phyloP scores from a whole-genome alignment of 306 rosid species.

The Argentina anserina region DNA sequence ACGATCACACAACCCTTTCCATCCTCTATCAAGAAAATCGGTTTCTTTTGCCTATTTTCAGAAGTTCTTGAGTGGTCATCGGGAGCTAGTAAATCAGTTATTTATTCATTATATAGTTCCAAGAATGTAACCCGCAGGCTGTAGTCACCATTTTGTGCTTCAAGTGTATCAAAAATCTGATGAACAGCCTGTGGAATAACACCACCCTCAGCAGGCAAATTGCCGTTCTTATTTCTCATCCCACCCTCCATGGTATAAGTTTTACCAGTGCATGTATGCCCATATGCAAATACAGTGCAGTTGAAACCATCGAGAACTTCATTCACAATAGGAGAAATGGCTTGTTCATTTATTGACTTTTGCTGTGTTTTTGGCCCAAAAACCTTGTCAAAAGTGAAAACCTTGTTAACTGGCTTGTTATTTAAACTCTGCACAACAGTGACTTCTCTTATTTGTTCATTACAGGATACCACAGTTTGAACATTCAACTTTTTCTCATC shows the following conservation, averaged over 20 bases:
- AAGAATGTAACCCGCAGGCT: constrained; percentile 86
- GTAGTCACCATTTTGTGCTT: constrained; percentile 81
- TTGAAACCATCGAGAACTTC: constrained; percentile 97
- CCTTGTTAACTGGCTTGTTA: constrained; percentile 77
- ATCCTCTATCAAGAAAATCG: constrained; percentile 81
- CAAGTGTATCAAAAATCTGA: constrained; percentile 85
- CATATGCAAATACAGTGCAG: constrained; percentile 95
- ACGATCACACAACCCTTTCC: constrained; percentile 87
- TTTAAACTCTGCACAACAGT: constrained; percentile 72
- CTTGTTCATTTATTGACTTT: constrained; percentile 88
- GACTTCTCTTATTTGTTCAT: constrained; percentile 82
- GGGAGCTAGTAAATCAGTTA: constrained; percentile 71
- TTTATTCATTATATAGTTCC: constrained; percentile 92
- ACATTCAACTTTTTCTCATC: constrained; percentile 62
- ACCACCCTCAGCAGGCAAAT: constrained; percentile 84
- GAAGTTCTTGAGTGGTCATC: constrained; percentile 62
- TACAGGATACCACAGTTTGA: constrained; percentile 65
- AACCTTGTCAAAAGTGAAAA: constrained; percentile 91
- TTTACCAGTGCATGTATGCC: constrained; percentile 97
- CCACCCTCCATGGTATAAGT: constrained; percentile 99
- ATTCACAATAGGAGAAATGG: constrained; percentile 80
- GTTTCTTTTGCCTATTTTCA: constrained; percentile 74
- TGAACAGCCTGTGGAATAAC: constrained; percentile 95
- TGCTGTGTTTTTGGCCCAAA: constrained; percentile 94
- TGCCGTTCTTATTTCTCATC: constrained; percentile 83